These are phyloP conservation scores for Neoboletus magnificus DNA, from an alignment of 768 basidiomycete species.

Conservation along the genomic window DNA sequence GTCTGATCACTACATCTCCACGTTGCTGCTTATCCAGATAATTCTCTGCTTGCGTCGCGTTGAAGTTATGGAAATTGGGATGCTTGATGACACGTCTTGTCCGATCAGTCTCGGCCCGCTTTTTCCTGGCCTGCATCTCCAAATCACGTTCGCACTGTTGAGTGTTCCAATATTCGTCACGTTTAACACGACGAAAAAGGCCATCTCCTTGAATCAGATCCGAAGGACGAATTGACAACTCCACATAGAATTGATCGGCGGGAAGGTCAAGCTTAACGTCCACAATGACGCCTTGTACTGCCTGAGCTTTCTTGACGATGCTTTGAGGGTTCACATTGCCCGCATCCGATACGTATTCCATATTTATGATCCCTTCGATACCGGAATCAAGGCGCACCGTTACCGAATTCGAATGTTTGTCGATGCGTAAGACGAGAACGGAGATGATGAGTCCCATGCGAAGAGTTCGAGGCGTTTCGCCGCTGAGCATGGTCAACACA, in stretches of 20 bases:
- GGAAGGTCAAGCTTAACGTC: conserved; percentile 61
- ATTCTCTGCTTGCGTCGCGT: conserved; percentile 82
- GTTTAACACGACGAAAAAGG: conserved; percentile 54
- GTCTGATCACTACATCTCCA: conserved; percentile 94
- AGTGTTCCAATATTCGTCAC: conserved; percentile 64
- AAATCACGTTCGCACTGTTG: conserved; percentile 61
- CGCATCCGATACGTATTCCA: conserved; percentile 56
- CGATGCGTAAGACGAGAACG: conserved; percentile 58
- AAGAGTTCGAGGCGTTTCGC: conserved; percentile 81
- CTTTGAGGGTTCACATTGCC: conserved; percentile 39
- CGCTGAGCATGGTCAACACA: conserved; percentile 91
- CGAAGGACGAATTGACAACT: conserved; percentile 64
- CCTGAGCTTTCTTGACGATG: conserved; percentile 72
- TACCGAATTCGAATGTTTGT: conserved; percentile 40
- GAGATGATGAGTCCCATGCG: conserved; percentile 79
- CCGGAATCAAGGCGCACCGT: conserved; percentile 88
- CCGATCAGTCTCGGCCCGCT: conserved; percentile 76
- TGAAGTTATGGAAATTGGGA: conserved; percentile 97
- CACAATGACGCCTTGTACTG: conserved; percentile 76
- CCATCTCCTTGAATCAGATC: conserved; percentile 65
- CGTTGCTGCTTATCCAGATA: conserved; percentile 87
- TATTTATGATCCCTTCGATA: conserved; percentile 75
- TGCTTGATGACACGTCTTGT: conserved; percentile 91
- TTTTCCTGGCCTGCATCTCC: conserved; percentile 77
- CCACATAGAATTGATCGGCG: conserved; percentile 62